Base-by-base conservation (phyloP, 148 eudicot species). In the Arctostaphylos glauca region DNA sequence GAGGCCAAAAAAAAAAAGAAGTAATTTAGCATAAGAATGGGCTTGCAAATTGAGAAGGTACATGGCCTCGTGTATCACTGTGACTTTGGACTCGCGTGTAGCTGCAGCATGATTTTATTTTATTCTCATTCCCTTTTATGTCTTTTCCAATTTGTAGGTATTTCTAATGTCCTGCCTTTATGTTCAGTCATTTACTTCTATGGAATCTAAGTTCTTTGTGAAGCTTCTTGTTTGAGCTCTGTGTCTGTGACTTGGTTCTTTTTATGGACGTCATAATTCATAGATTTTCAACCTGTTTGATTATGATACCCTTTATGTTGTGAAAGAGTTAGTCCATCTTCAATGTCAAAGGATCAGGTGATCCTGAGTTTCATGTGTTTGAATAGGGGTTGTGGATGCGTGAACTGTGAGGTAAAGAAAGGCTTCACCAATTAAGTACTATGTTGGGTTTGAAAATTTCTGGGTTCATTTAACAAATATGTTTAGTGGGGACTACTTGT, bases 11-110 rank as follows among this genome's bases (percentile, higher is more conserved):
- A n/a, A 15, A 5, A 49, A 80, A 64, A 60, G 75, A 80, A 50
- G 64, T 21, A 80, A 38, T 9, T 47, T 80, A 43, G 49, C 25
- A 12, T 66, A 9, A 66, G 56, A 66, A 55, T 49, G 6, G 56
- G 21, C n/a, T 48, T 66, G 74, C 14, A 43, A 43, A 49, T 67
- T 80, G 43, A 47, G 15, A 80, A 66, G 82, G 74, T 48, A 80
- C 73, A 46, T 23, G 73, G 73, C 54, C 81, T 79, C 81, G 19
- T 80, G 46, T 80, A 56, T 72, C 58, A 15, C 59, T 16, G 25
- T 64, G 75, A 54, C 58, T 48, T 60, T 60, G 44, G 49, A 80
- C 74, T 80, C 6, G 18, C 44, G 5, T 23, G 72, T 16, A 49
- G 58, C 46, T 80, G 47, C 58, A 15, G 74, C 48, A 64, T 23